phyloP scores from a whole-genome alignment of 2,329 filamentous ascomycete species.

The Diaporthe australafricana region DNA sequence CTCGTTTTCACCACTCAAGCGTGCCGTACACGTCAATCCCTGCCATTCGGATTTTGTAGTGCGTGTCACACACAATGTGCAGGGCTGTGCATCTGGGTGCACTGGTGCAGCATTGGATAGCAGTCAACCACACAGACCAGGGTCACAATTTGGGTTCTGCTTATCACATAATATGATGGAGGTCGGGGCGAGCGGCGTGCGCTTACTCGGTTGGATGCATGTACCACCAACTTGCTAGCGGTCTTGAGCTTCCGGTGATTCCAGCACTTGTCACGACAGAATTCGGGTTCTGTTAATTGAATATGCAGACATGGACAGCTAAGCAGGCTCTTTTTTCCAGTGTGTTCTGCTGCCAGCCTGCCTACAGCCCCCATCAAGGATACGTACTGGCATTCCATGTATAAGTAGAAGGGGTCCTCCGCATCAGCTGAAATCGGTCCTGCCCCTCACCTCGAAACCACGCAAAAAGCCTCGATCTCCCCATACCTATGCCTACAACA shows the following conservation, averaged over 20 bases:
- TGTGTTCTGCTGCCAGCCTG: not conserved
- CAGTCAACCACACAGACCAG: not conserved
- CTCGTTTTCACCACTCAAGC: no score
- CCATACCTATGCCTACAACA: no score
- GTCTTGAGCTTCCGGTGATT: not conserved
- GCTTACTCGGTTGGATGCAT: no score
- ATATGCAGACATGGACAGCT: not conserved
- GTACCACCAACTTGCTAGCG: no score
- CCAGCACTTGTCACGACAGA: not conserved
- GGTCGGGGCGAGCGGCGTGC: accelerated
- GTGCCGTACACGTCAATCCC: not conserved
- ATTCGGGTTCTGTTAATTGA: not conserved
- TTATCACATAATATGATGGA: not conserved
- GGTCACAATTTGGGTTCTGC: not conserved
- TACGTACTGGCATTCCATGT: not conserved
- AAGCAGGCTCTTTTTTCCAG: no score
- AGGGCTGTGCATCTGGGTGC: no score
- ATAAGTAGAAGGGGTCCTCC: not conserved
- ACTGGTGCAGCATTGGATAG: not conserved
- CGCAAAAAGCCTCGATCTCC: not conserved
- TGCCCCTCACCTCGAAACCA: no score
- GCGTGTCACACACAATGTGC: no score
- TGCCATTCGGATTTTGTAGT: conserved; percentile 9
- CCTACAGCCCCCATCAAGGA: not conserved
- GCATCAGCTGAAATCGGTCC: no score